Base-by-base conservation (phyloP, 495 filamentous ascomycete genomes). In the Tuber indicum region DNA sequence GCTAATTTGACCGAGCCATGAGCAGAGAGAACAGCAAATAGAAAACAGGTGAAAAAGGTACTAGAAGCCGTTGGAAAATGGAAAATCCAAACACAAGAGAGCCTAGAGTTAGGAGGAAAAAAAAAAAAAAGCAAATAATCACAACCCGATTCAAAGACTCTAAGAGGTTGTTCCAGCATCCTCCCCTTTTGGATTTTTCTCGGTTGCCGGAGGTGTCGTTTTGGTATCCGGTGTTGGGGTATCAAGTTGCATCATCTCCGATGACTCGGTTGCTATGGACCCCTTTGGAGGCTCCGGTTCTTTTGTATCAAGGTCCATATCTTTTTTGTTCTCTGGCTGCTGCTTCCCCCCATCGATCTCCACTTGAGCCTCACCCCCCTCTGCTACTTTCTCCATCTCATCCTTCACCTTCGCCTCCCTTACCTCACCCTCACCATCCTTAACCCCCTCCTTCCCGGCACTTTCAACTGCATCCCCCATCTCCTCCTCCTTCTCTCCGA, bases 401-500 rank as follows among this genome's bases (percentile, higher is more conserved):
- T 74, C 71, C n/a, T 71, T 23, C 43, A 21, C 26, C 62, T 74
- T 71, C 19, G n/a, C 47, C 78, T 70, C 79, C 21, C 83, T 72
- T 19, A 78, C 70, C 23, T 76, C 75, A 49, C 79, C 78, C 9
- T 79, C 81, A 2, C 81, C 83, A 3, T 62, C 75, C 41, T 80
- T 77, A 16, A 66, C 81, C 58, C 82, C 77, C 21, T 74, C 45
- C 26, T 84, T 86, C 71, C 85, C 85, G 74, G 84, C 87, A 0
- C 84, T 70, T 77, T 87, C 88, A 69, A 85, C 81, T 23, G 77
- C 79, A 49, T 83, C 77, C 32, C 82, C 86, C 10, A 87, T 79
- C 8, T 85, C 80, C 26, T 87, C 86, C 49, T 85, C 85, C 0
- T 86, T 86, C 58, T 88, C 87, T 36, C 85, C 83, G 12, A 74